phyloP scores from a whole-genome alignment of 148 eudicot genomes.

The Rhododendron williamsianum region DNA sequence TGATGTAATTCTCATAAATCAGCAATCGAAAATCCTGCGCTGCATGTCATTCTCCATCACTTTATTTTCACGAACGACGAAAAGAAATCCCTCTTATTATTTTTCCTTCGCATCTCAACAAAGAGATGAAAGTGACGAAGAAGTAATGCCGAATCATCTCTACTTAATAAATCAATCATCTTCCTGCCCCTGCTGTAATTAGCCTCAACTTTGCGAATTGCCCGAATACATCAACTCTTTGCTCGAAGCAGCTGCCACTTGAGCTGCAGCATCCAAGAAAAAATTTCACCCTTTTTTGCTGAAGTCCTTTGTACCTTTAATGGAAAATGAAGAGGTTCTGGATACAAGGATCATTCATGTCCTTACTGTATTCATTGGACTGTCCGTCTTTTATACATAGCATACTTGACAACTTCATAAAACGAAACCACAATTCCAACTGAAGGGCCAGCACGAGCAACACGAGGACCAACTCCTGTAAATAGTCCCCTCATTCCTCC shows the following conservation, averaged over 20 bases:
- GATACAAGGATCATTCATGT: background rate
- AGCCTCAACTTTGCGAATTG: background rate
- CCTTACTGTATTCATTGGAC: background rate
- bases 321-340: background rate
- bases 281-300: background rate
- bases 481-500: constrained; percentile 82
- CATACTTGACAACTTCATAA: constrained; percentile 80
- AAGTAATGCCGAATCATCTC: background rate
- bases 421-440: constrained; percentile 88
- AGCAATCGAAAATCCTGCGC: background rate
- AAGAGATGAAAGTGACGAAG: background rate
- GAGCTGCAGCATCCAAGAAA: background rate
- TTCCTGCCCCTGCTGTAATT: background rate
- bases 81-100: background rate
- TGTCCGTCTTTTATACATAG: constrained; percentile 34
- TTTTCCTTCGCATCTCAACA: background rate
- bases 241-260: background rate
- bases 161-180: background rate
- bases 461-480: constrained; percentile 76
- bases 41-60: background rate
- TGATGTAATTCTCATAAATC: background rate
- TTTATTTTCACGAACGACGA: background rate
- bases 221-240: background rate
- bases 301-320: background rate
- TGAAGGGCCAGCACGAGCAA: constrained; percentile 92